Conservation (phyloP, 257 asterid species). For the Mitragyna speciosa region DNA sequence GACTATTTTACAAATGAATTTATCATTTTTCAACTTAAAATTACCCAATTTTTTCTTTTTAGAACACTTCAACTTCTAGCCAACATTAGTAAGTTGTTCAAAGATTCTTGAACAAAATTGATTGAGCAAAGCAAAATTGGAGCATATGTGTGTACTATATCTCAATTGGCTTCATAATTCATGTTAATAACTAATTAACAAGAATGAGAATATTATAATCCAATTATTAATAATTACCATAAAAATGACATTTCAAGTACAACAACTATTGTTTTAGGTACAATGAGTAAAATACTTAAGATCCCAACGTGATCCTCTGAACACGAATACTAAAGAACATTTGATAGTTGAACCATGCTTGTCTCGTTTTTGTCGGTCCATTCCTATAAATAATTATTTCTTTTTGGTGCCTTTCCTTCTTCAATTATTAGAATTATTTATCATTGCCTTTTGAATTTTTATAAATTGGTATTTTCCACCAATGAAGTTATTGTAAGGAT, state of each 20-base stretch:
- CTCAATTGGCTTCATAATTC: background rate
- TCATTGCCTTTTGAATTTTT: background rate
- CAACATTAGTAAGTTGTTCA: background rate
- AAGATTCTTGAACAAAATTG: background rate
- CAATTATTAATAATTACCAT: background rate
- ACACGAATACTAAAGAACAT: background rate
- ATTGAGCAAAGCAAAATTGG: background rate
- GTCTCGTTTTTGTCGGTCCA: slow-evolving; percentile 16
- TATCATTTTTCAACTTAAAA: no score
- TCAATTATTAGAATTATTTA: background rate
- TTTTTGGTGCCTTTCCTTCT: background rate
- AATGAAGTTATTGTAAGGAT: background rate
- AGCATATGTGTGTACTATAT: background rate
- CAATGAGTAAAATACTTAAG: background rate
- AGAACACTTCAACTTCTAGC: background rate
- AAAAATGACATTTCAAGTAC: background rate
- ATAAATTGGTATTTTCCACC: background rate
- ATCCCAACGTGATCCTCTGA: background rate
- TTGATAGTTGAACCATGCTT: slow-evolving; percentile 13
- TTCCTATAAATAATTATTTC: background rate
- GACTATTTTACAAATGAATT: no score
- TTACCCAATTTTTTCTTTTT: no score
- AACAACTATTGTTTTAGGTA: background rate
- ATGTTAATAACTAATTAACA: background rate
- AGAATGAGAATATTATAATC: background rate